Base-by-base conservation (phyloP, 306 rosid genomes). In the Lotus japonicus region DNA sequence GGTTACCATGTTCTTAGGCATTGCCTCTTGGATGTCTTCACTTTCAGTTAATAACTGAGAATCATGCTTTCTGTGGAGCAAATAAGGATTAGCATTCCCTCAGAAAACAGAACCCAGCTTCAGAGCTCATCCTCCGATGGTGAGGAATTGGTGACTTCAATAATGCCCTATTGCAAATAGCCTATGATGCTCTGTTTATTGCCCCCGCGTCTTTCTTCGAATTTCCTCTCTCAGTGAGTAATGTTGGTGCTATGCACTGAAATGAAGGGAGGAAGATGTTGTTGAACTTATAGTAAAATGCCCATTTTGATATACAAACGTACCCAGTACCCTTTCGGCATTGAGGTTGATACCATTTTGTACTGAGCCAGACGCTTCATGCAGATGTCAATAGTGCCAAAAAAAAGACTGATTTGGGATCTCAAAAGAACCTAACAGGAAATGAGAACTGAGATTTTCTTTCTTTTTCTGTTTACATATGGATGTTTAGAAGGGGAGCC, bases 91-190 rank as follows among this genome's bases (percentile, higher is more conserved):
- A 84, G 6, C 74, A 86, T 51, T 49, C 87, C 85, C 8, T 63
- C 31, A 57, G 64, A 28, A 67, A 64, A 89, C 58, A 89, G 85
- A 11, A 75, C 38, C n/a, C n/a, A n/a, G n/a, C n/a, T n/a, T n/a
- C n/a, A n/a, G n/a, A n/a, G n/a, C n/a, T n/a, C n/a, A n/a, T n/a
- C n/a, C n/a, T n/a, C n/a, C n/a, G n/a, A n/a, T n/a, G n/a, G n/a
- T n/a, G n/a, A n/a, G n/a, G n/a, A n/a, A n/a, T n/a, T n/a, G n/a
- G n/a, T n/a, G n/a, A n/a, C n/a, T n/a, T n/a, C n/a, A n/a, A n/a
- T 11, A 31, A 31, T 31, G 7, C 6, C 36, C 5, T 5, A 31
- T 31, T 31, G 4, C 36, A 3, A 31, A 2, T 35, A 7, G 39
- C 39, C 2, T 0, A 35, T 35, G 39, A 35, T 35, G 39, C 39